phyloP scores from a whole-genome alignment of 192 early-diverging fungal species.

The Coemansia brasiliensis region DNA sequence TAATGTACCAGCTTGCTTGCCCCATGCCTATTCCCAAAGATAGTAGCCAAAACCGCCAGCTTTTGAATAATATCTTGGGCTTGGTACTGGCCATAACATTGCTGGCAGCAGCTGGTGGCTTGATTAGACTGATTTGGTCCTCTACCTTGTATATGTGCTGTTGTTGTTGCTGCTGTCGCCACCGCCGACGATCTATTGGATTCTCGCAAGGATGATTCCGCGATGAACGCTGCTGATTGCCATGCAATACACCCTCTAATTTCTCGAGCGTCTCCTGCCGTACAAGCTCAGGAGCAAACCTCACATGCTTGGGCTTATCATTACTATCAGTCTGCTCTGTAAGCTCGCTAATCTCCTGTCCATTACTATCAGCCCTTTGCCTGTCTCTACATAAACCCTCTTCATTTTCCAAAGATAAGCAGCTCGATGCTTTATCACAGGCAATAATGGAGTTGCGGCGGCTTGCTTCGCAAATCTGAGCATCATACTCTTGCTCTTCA shows the following conservation, averaged over 20 bases:
- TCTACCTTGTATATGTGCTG: too few relatives aligned
- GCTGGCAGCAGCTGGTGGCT: background rate
- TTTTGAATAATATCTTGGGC: conserved; percentile 6
- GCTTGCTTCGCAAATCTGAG: conserved; percentile 1
- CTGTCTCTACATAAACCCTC: too few relatives aligned
- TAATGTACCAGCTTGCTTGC: conserved; percentile 47
- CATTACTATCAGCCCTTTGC: background rate
- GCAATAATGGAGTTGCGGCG: background rate
- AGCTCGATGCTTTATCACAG: too few relatives aligned
- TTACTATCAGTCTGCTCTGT: too few relatives aligned
- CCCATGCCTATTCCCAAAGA: conserved; percentile 38
- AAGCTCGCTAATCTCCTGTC: background rate
- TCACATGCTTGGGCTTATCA: conserved; percentile 22
- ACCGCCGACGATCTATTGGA: too few relatives aligned
- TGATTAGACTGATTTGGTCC: background rate
- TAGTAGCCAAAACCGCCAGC: conserved; percentile 45
- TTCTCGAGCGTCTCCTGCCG: conserved; percentile 19
- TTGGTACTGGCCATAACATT: background rate
- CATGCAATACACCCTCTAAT: conserved; percentile 17
- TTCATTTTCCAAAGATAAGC: too few relatives aligned
- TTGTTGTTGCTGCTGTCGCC: background rate
- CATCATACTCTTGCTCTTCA: conserved; percentile 24
- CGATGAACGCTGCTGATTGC: background rate
- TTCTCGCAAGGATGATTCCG: too few relatives aligned
- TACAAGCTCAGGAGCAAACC: conserved; percentile 19